Conservation (phyloP, 129 eudicot genomes). For the Pittosporum tobira region DNA sequence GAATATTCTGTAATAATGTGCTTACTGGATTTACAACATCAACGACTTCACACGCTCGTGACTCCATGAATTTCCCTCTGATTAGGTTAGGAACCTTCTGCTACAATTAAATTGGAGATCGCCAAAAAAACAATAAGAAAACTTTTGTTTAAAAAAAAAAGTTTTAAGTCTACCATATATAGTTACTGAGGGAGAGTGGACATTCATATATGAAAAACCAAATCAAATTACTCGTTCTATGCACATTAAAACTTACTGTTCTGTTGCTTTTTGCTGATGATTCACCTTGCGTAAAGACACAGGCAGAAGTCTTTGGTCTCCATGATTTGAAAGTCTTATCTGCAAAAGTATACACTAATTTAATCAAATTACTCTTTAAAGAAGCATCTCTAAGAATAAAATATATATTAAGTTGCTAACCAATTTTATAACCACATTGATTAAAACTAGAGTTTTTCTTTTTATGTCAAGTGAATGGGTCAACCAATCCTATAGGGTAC, state of each 20-base stretch:
- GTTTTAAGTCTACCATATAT: too few species aligned
- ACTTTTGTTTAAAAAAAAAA: too few species aligned
- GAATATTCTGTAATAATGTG: neutral
- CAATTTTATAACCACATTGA: too few species aligned
- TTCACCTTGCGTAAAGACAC: too few species aligned
- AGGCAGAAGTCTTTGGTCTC: constrained; percentile 23
- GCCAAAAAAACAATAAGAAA: too few species aligned
- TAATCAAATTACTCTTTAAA: too few species aligned
- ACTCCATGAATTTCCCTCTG: constrained; percentile 46
- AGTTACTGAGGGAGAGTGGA: too few species aligned
- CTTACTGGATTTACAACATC: constrained; percentile 60
- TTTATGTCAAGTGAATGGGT: too few species aligned
- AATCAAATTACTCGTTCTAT: neutral
- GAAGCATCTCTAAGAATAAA: too few species aligned
- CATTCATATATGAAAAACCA: neutral
- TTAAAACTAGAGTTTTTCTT: too few species aligned
- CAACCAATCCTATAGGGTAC: too few species aligned
- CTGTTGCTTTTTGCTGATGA: constrained; percentile 2
- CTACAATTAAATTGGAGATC: constrained; percentile 4
- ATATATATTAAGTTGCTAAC: too few species aligned
- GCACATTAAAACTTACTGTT: constrained; percentile 16
- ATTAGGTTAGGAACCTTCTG: constrained; percentile 51
- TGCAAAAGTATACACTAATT: constrained; percentile 23
- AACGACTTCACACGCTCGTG: constrained; percentile 27
- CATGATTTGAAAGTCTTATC: constrained; percentile 22